Base-by-base conservation (phyloP, 441 rosid species). In the Pelargonium australe region DNA sequence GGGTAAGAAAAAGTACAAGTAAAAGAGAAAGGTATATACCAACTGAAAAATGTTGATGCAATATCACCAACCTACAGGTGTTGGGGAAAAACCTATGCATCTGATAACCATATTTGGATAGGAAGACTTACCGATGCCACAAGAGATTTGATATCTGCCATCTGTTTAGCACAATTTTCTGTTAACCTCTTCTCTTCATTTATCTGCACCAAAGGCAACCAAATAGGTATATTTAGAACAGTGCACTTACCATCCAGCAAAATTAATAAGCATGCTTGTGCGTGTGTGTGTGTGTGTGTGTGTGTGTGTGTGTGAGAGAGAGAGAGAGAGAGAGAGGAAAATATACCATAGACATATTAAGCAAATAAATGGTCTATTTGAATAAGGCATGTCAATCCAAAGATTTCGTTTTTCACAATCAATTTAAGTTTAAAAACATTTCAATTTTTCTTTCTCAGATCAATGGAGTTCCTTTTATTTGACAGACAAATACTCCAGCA, bases 101-200 rank as follows among this genome's bases (percentile, higher is more conserved):
- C 43, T 4, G 14, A 12, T 28, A 63, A 31, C 43, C 62, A 64
- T 23, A 58, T 44, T 64, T 65, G 43, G 76, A 66, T 3, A 55
- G 64, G 47, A 64, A 62, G 70, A 80, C 89, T 81, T 75, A 90
- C 98, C 79, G 74, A 72, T 76, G 75, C 64, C 75, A 84, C 82
- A 63, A 92, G 86, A 70, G 84, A 82, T 79, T 85, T 90, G 72
- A 92, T 89, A 77, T 91, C 87, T 31, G 19, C 82, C 79, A 78
- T 75, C 72, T 89, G 92, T 71, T 82, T 77, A 65, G 86, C 80
- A 80, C 96, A 95, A 72, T 78, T 82, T 25, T 76, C 78, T 67
- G 79, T 76, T 72, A 92, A 76, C 74, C 70, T 64, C 79, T 80
- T 85, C 74, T 87, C 87, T 80, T 90, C 90, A 76, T 82, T 84